A percentile compares a stretch with the other conserved stretches of the same genome.
Conservation (phyloP, 345 rosid genomes). For the Salix exigua region DNA sequence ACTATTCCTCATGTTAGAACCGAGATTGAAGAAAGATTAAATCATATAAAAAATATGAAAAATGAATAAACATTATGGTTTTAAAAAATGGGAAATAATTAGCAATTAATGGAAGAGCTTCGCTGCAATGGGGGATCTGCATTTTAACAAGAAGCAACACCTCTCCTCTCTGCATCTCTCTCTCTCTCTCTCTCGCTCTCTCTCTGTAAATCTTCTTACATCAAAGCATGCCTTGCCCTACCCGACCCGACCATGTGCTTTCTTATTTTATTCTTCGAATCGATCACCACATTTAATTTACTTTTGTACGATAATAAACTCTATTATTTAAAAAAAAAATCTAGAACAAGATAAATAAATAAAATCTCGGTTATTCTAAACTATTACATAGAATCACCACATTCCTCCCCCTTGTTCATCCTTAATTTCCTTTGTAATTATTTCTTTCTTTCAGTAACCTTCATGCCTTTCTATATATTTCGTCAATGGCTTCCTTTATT, state of each 20-base stretch:
- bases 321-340: too few relatives aligned
- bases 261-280: neutral
- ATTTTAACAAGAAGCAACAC: neutral
- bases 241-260: neutral
- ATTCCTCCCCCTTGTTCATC: neutral
- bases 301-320: too few relatives aligned
- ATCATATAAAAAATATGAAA: too few relatives aligned
- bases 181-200: too few relatives aligned
- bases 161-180: too few relatives aligned
- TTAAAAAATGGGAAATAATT: neutral
- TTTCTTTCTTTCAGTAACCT: neutral
- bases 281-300: neutral
- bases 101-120: neutral
- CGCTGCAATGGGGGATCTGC: neutral
- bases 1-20: too few relatives aligned
- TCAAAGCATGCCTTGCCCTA: neutral
- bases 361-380: too few relatives aligned
- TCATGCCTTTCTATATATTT: neutral
- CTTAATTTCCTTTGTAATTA: neutral
- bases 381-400: neutral
- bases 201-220: neutral
- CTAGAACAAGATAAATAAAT: accelerated
- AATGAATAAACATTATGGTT: too few relatives aligned
- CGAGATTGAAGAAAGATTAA: too few relatives aligned
- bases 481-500: neutral